These are phyloP conservation scores for Wakefieldia striispora DNA, from an alignment of 768 basidiomycete species.

Conservation along the genomic window DNA sequence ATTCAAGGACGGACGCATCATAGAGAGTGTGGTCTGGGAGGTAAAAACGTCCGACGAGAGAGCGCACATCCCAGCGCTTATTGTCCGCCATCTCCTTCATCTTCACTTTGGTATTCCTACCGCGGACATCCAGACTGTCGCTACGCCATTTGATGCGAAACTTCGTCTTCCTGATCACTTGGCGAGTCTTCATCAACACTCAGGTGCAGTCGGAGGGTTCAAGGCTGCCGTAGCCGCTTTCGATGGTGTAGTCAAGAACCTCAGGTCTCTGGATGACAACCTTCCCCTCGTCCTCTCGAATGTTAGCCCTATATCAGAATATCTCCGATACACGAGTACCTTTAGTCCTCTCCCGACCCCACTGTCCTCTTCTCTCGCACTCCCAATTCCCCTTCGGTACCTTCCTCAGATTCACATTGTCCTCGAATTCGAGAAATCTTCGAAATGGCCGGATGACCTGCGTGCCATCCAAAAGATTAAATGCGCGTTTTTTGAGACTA, in stretches of 20 bases:
- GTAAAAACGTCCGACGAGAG: conserved; percentile 78
- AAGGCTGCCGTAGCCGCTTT: conserved; percentile 77
- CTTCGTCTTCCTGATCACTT: conserved; percentile 59
- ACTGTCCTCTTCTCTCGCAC: conserved; percentile 42
- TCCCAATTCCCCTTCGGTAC: conserved; percentile 63
- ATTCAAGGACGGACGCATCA: conserved; percentile 93
- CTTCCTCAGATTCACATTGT: conserved; percentile 69
- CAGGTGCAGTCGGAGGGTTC: conserved; percentile 51
- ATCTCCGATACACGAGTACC: conserved; percentile 78
- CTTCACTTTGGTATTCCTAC: conserved; percentile 70
- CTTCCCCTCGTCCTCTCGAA: conserved; percentile 78
- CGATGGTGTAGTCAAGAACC: conserved; percentile 67
- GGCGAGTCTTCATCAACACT: conserved; percentile 35
- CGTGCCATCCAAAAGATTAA: conserved; percentile 92
- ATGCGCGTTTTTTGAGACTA: conserved; percentile 83
- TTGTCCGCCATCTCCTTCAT: conserved; percentile 71
- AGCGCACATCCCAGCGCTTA: conserved; percentile 67
- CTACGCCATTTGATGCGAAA: conserved; percentile 54
- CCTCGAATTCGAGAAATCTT: conserved; percentile 89
- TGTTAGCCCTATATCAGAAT: conserved; percentile 69
- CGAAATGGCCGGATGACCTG: conserved; percentile 94
- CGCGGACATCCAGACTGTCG: conserved; percentile 56
- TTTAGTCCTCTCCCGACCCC: conserved; percentile 80
- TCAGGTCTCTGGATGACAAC: conserved; percentile 70
- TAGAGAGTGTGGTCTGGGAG: conserved; percentile 97